These are phyloP conservation scores for Setaria viridis DNA, from an alignment of 202 grass and related monocot genomes.

Conservation along the genomic window DNA sequence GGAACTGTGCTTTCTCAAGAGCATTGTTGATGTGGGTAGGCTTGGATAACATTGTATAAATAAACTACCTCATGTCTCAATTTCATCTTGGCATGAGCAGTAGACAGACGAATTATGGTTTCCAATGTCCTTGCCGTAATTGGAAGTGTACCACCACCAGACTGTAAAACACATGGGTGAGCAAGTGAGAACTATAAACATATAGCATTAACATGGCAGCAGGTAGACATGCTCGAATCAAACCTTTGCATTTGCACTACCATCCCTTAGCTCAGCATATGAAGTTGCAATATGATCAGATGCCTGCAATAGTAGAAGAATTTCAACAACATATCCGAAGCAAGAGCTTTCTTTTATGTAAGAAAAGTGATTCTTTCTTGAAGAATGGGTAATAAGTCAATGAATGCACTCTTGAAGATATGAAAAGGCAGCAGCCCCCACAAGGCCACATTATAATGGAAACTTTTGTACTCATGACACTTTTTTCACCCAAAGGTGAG, in stretches of 20 bases:
- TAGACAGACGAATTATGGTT: conserved; percentile 97
- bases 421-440: conserved; percentile 1
- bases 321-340: conserved; percentile 31
- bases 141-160: conserved; percentile 94
- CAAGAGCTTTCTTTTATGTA: background rate
- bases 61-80: conserved; percentile 88
- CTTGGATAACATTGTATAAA: conserved; percentile 17
- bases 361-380: background rate
- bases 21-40: background rate
- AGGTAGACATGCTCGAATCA: conserved; percentile 28
- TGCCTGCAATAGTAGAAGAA: conserved; percentile 60
- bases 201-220: conserved; percentile 40
- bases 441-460: background rate
- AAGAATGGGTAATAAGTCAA: background rate
- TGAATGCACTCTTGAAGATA: background rate
- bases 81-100: conserved; percentile 97
- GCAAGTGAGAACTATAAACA: conserved; percentile 39
- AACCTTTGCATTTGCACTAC: conserved; percentile 84
- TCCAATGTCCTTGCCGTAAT: conserved; percentile 98
- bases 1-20: conserved; percentile 22
- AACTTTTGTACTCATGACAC: background rate
- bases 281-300: conserved; percentile 97
- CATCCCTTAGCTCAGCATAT: conserved; percentile 97
- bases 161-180: conserved; percentile 53
- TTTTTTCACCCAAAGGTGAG: background rate